A percentile compares a stretch with the other conserved stretches of the same genome.
Evolutionary conservation across 106 monocot species (phyloP).

Genomic region (Dendrobium officinale): DNA sequence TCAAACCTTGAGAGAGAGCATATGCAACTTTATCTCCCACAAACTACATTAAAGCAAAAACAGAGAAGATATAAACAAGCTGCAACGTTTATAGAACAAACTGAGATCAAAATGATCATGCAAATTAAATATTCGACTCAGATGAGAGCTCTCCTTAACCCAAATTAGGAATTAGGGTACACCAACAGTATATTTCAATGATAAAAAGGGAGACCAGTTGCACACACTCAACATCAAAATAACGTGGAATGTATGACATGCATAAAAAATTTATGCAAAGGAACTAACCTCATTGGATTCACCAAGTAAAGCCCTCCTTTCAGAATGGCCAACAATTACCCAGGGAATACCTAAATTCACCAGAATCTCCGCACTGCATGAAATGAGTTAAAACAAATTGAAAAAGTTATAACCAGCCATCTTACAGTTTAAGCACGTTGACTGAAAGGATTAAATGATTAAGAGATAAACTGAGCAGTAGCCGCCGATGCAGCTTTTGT

Average conservation of each 20-base stretch:
- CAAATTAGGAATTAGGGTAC: background rate
- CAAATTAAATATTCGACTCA: background rate
- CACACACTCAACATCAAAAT: background rate
- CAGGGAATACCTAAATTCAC: slow-evolving; percentile 64
- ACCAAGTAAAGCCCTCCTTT: slow-evolving; percentile 61
- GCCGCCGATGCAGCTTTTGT: background rate
- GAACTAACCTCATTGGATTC: slow-evolving; percentile 74
- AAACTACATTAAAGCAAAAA: slow-evolving; percentile 39
- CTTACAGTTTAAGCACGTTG: background rate
- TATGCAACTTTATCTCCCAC: slow-evolving; percentile 94
- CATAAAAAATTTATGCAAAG: background rate
- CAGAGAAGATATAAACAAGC: background rate
- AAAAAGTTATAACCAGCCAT: background rate
- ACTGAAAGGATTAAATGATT: background rate
- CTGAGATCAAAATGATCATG: background rate
- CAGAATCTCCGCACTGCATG: slow-evolving; percentile 89
- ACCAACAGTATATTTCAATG: background rate
- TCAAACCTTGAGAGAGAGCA: slow-evolving; percentile 76
- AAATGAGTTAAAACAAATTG: slow-evolving; percentile 4
- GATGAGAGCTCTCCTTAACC: background rate
- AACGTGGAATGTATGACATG: background rate
- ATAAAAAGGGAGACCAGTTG: background rate
- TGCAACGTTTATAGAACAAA: background rate
- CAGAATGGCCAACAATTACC: slow-evolving; percentile 97
- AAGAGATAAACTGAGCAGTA: background rate